These are phyloP conservation scores for Raffaelea arxii DNA, from an alignment of 2,329 filamentous ascomycete species.

Conservation along the genomic window DNA sequence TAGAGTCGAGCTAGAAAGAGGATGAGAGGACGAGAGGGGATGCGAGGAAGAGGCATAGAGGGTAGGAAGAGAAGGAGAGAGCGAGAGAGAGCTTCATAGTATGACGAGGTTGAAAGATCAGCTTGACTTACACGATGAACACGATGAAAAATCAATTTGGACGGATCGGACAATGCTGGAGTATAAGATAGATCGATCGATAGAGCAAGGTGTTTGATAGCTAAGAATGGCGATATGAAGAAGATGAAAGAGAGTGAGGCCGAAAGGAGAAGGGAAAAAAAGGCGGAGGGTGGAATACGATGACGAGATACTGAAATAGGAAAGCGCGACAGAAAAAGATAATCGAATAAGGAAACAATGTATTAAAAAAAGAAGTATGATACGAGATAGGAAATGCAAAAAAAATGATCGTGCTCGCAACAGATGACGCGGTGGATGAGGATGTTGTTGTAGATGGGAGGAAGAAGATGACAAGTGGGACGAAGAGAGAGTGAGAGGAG, in stretches of 20 bases:
- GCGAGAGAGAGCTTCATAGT: slow-evolving; percentile 15
- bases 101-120: too few relatives aligned
- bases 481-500: slow-evolving; percentile 13
- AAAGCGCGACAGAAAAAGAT: background rate
- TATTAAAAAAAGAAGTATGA: too few relatives aligned
- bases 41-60: slow-evolving; percentile 11
- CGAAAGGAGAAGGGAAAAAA: background rate
- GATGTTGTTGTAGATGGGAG: background rate
- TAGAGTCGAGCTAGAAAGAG: slow-evolving; percentile 17
- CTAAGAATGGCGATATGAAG: too few relatives aligned
- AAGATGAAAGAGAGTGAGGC: background rate
- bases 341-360: too few relatives aligned
- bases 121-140: too few relatives aligned
- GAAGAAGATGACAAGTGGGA: slow-evolving; percentile 15
- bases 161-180: background rate
- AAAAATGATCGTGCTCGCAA: too few relatives aligned
- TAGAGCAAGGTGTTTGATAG: too few relatives aligned
- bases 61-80: slow-evolving; percentile 10
- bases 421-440: background rate
- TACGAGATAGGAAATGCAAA: too few relatives aligned
- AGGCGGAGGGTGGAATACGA: background rate
- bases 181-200: background rate
- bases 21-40: slow-evolving; percentile 12
- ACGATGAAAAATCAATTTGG: too few relatives aligned
- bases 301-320: slow-evolving; percentile 1